Evolutionary conservation across 306 rosid genomes (phyloP).

Genomic region (Sophora flavescens): DNA sequence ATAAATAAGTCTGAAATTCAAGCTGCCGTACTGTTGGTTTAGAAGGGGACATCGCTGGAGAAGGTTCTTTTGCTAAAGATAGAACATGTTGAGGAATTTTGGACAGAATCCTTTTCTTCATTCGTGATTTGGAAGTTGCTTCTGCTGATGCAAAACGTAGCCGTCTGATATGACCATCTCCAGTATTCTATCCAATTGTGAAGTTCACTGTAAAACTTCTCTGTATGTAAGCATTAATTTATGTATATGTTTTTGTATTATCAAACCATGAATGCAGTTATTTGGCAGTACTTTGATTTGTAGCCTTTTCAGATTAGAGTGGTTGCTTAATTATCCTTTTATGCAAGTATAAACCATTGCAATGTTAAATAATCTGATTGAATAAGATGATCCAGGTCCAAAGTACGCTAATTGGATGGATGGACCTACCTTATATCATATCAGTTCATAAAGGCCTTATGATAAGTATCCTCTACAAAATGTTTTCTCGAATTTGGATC

Average conservation of each 20-base stretch:
- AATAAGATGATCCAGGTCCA: neutral
- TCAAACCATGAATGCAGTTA: slow-evolving; percentile 17
- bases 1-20: neutral
- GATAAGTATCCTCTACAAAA: neutral
- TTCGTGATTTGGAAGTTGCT: slow-evolving; percentile 86
- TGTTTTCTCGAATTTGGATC: neutral
- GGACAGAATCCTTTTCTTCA: slow-evolving; percentile 79
- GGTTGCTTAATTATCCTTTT: neutral
- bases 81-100: slow-evolving; percentile 65
- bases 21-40: slow-evolving; percentile 40
- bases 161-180: slow-evolving; percentile 50
- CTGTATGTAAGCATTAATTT: slow-evolving; percentile 43
- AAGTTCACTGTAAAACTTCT: slow-evolving; percentile 37
- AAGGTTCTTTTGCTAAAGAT: slow-evolving; percentile 54
- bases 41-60: slow-evolving; percentile 45
- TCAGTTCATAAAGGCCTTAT: neutral
- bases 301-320: slow-evolving; percentile 12
- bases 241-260: slow-evolving; percentile 34
- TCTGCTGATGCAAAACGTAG: slow-evolving; percentile 69
- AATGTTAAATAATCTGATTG: neutral
- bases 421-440: too few species aligned
- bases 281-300: slow-evolving; percentile 8
- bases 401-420: neutral
- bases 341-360: neutral
- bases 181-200: neutral